A percentile compares a stretch with the other conserved stretches of the same genome.
Evolutionary conservation across 2,329 filamentous ascomycete genomes (phyloP).

Genomic region (Aspergillus sojae): DNA sequence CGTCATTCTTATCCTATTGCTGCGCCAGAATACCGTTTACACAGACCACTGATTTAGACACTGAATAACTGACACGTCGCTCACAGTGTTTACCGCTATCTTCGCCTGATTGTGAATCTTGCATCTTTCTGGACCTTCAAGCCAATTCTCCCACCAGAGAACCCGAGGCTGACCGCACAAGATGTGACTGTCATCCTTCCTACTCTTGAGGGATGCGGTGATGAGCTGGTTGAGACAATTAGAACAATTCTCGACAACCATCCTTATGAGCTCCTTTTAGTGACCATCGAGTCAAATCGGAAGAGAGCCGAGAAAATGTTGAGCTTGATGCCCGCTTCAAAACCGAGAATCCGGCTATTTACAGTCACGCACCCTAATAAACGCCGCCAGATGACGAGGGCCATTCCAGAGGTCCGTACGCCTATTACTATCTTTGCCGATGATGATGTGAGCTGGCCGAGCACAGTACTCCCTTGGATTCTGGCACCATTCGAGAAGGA

Average conservation of each 20-base stretch:
- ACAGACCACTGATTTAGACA: background rate
- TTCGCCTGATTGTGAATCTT: conserved; percentile 82
- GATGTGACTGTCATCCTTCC: conserved; percentile 95
- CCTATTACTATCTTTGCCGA: conserved; percentile 89
- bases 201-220: conserved; percentile 83
- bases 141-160: conserved; percentile 78
- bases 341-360: conserved; percentile 71
- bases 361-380: conserved; percentile 89
- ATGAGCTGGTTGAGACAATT: conserved; percentile 80
- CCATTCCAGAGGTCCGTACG: conserved; percentile 81
- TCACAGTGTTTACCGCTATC: conserved; percentile 79
- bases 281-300: conserved; percentile 82
- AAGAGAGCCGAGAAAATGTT: conserved; percentile 67
- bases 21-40: background rate
- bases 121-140: conserved; percentile 84
- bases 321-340: conserved; percentile 55
- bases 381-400: conserved; percentile 87
- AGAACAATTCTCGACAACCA: conserved; percentile 57
- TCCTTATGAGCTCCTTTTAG: conserved; percentile 73
- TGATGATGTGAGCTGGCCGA: conserved; percentile 92
- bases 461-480: conserved; percentile 85
- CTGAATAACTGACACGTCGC: background rate
- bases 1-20: background rate
- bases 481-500: conserved; percentile 87
- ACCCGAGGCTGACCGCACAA: conserved; percentile 75